phyloP scores from a whole-genome alignment of 1,284 basidiomycete species.

The Albatrellus sp. region DNA sequence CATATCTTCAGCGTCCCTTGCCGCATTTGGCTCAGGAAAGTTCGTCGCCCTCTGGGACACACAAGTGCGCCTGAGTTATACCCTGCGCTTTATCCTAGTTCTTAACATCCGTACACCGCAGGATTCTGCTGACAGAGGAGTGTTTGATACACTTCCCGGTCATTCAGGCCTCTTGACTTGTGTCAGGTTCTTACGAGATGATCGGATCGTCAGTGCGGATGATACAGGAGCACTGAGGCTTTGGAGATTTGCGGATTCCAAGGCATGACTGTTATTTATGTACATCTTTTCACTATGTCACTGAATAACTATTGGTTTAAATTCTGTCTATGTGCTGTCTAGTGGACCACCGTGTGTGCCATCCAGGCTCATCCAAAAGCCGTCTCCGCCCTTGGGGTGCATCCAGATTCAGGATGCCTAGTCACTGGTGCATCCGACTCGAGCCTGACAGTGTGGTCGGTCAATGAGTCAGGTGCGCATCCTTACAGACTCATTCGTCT shows the following conservation, averaged over 20 bases:
- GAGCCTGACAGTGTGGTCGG: constrained; percentile 59
- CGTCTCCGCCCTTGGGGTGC: constrained; percentile 51
- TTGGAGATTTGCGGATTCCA: constrained; percentile 32
- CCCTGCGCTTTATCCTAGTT: constrained; percentile 4
- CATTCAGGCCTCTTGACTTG: constrained; percentile 70
- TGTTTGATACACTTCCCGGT: constrained; percentile 60
- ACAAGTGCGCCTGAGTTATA: constrained; percentile 23
- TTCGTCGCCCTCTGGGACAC: constrained; percentile 73
- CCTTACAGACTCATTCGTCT: constrained; percentile 1
- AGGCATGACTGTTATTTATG: constrained; percentile 22
- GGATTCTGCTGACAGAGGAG: constrained; percentile 39
- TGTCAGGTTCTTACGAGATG: constrained; percentile 45
- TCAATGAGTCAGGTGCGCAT: constrained; percentile 25
- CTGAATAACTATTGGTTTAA: constrained; percentile 7
- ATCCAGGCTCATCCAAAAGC: constrained; percentile 53
- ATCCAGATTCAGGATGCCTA: constrained; percentile 26
- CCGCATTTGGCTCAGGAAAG: constrained; percentile 73
- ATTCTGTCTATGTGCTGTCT: constrained; percentile 9
- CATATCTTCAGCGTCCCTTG: constrained; percentile 36
- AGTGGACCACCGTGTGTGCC: constrained; percentile 42
- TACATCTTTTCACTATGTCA: constrained; percentile 4
- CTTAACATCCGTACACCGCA: constrained; percentile 16
- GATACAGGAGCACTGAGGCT: constrained; percentile 49
- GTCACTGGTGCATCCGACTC: constrained; percentile 77
- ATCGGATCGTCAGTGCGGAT: constrained; percentile 58